These are phyloP conservation scores for Penicilliopsis zonata DNA, from an alignment of 495 filamentous ascomycete genomes.

Conservation along the genomic window DNA sequence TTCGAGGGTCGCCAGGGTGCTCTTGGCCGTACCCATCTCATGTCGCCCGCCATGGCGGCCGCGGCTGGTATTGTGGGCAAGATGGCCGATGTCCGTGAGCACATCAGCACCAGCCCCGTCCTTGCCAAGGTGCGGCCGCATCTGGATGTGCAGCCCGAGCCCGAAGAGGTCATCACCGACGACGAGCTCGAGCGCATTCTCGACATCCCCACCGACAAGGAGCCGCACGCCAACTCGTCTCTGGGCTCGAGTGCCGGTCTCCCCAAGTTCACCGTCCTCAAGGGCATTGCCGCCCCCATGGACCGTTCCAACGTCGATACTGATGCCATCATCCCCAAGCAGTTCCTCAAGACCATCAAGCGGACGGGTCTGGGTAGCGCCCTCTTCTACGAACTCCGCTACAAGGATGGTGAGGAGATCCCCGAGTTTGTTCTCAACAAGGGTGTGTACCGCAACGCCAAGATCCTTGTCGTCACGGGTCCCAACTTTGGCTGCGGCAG, in stretches of 20 bases:
- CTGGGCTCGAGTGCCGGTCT: constrained; percentile 49
- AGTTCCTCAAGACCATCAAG: constrained; percentile 99
- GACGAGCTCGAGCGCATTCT: constrained; percentile 64
- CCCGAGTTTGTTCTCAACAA: constrained; percentile 82
- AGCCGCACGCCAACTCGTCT: constrained; percentile 45
- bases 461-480: constrained; percentile 89
- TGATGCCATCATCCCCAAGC: constrained; percentile 97
- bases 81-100: constrained; percentile 79
- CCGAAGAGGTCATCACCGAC: constrained; percentile 65
- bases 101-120: constrained; percentile 47
- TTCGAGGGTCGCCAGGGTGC: constrained; percentile 96
- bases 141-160: constrained; percentile 43
- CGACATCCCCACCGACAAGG: constrained; percentile 63
- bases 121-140: constrained; percentile 45
- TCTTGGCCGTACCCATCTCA: constrained; percentile 83
- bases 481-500: constrained; percentile 93
- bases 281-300: constrained; percentile 81
- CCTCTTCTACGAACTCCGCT: constrained; percentile 77
- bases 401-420: constrained; percentile 62
- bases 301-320: constrained; percentile 89
- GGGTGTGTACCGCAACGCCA: constrained; percentile 71
- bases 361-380: constrained; percentile 83
- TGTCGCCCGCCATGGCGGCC: constrained; percentile 95
- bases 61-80: constrained; percentile 83
- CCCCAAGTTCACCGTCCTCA: constrained; percentile 68